These are phyloP conservation scores for Phytophthora melonis DNA, from an alignment of 352 stramenopile genomes.

Conservation along the genomic window DNA sequence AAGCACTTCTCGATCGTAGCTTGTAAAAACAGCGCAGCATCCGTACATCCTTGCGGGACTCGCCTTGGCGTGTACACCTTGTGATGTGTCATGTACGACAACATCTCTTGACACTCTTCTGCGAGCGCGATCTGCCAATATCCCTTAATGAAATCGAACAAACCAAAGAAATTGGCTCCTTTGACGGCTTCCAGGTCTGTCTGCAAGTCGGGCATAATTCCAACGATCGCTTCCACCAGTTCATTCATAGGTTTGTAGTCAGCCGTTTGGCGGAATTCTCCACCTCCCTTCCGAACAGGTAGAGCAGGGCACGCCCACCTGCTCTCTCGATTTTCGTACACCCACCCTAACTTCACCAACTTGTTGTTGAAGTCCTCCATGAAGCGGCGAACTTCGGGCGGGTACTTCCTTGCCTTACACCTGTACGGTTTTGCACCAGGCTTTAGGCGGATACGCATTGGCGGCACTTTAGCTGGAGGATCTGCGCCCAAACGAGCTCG, in stretches of 20 bases:
- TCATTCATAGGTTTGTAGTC: conserved; percentile 39
- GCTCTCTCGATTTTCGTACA: conserved; percentile 32
- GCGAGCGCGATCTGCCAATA: conserved; percentile 7
- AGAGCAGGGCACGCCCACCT: conserved; percentile 32
- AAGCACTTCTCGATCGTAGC: conserved; percentile 8
- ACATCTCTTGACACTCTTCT: conserved; percentile 18
- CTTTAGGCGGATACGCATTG: conserved; percentile 36
- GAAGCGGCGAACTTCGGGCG: conserved; percentile 25
- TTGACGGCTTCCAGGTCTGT: conserved; percentile 6
- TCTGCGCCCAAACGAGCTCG: conserved; percentile 26
- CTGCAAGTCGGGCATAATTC: conserved; percentile 38
- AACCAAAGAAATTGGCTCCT: conserved; percentile 1
- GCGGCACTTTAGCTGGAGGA: conserved; percentile 23
- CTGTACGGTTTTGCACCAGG: conserved; percentile 29
- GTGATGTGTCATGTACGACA: conserved; percentile 37
- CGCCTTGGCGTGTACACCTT: conserved; percentile 7
- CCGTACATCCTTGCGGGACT: conserved; percentile 5
- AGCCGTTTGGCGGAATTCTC: conserved; percentile 33
- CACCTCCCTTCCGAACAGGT: conserved; percentile 18
- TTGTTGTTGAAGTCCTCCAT: conserved; percentile 28
- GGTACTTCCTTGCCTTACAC: conserved; percentile 30
- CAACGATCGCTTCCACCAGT: conserved; percentile 27
- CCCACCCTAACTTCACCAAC: conserved; percentile 38
- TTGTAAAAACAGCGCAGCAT: conserved; percentile 12
- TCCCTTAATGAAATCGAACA: conserved; percentile 34